These are phyloP conservation scores for Aureobasidium sp. DNA, from an alignment of 2,329 filamentous ascomycete species.

Conservation along the genomic window DNA sequence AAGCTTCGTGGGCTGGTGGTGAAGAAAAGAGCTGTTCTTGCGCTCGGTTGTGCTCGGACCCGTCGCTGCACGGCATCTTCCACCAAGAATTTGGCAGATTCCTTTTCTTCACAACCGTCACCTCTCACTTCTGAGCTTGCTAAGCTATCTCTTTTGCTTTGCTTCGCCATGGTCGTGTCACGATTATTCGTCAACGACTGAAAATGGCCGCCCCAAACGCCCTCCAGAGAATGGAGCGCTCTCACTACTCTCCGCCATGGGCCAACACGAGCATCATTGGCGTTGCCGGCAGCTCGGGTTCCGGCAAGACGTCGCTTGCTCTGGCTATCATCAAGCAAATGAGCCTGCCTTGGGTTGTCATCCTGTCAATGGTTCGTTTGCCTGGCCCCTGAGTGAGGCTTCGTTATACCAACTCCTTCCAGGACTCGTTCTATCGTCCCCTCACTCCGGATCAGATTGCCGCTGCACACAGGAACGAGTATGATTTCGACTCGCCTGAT, in stretches of 20 bases:
- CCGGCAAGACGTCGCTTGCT: conserved; percentile 88
- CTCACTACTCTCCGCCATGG: conserved; percentile 91
- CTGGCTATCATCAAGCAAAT: conserved; percentile 83
- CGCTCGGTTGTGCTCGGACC: conserved; percentile 3
- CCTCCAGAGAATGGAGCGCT: conserved; percentile 28
- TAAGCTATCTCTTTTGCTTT: conserved; percentile 6
- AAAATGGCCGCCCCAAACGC: conserved; percentile 5
- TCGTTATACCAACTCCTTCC: conserved; percentile 14
- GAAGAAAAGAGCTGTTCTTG: conserved; percentile 1
- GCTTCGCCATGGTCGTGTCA: conserved; percentile 12
- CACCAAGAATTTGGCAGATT: not conserved
- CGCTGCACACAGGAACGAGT: conserved; percentile 81
- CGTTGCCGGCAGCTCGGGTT: conserved; percentile 90
- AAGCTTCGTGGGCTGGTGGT: not conserved
- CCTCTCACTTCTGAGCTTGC: not conserved
- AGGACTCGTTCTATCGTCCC: conserved; percentile 98
- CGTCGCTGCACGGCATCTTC: not conserved
- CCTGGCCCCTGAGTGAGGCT: not conserved
- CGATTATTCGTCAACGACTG: conserved; percentile 12
- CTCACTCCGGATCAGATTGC: conserved; percentile 70
- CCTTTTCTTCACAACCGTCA: conserved; percentile 1
- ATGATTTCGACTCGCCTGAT: conserved; percentile 90
- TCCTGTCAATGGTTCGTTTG: conserved; percentile 77
- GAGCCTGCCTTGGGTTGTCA: conserved; percentile 95
- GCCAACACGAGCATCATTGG: conserved; percentile 94